These are phyloP conservation scores for Avena insularis DNA, from an alignment of 176 grass and related monocot species.

Conservation along the genomic window DNA sequence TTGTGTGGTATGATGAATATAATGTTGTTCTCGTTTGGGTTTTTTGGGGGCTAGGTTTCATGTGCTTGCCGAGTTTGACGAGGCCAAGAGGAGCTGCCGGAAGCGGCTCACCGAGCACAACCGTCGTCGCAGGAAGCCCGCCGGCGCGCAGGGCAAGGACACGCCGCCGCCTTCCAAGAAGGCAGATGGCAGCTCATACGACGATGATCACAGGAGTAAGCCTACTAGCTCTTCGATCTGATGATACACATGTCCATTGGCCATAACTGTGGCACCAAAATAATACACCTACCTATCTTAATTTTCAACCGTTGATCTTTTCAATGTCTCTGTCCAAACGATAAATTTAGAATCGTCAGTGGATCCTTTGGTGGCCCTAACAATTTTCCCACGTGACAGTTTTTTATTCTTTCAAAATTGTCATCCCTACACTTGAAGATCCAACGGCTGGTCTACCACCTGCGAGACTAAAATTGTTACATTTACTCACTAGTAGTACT, in stretches of 20 bases:
- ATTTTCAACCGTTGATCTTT: not conserved
- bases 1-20: not conserved
- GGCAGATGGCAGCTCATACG: conserved; percentile 26
- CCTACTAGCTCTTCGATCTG: not conserved
- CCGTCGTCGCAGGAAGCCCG: conserved; percentile 68
- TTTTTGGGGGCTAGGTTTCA: conserved; percentile 57
- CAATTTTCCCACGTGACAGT: too few relatives aligned
- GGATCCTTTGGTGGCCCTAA: too few relatives aligned
- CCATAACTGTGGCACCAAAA: not conserved
- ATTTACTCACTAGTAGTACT: too few relatives aligned
- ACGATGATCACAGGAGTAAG: conserved; percentile 49
- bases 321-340: not conserved
- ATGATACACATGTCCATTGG: not conserved
- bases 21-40: not conserved
- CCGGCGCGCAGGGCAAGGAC: not conserved
- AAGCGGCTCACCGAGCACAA: conserved; percentile 79
- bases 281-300: not conserved
- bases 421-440: too few relatives aligned
- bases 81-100: conserved; percentile 70
- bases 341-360: not conserved
- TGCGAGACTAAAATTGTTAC: too few relatives aligned
- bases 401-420: too few relatives aligned
- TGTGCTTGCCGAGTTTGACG: conserved; percentile 70
- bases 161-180: conserved; percentile 37
- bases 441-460: too few relatives aligned